phyloP scores from a whole-genome alignment of 495 filamentous ascomycete genomes.

The Baudoinia panamericana region DNA sequence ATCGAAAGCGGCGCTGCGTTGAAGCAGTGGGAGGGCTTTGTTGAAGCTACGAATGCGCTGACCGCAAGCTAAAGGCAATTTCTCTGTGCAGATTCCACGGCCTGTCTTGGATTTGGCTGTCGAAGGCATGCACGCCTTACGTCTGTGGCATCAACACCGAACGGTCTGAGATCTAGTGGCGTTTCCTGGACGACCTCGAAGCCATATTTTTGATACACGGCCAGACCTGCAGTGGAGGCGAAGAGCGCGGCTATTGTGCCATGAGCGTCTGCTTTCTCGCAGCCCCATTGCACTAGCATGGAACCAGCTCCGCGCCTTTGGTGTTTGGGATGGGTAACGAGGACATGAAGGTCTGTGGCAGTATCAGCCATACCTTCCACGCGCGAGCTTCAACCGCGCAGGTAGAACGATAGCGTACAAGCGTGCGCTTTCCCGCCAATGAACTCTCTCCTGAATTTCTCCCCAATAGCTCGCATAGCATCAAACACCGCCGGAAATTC shows the following conservation, averaged over 20 bases:
- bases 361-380: too few species aligned
- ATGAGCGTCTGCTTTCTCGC: constrained; percentile 3
- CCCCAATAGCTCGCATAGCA: background rate
- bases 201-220: constrained; percentile 3
- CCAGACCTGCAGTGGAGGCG: constrained; percentile 1
- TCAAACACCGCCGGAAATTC: background rate
- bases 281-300: constrained; percentile 11
- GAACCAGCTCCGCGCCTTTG: constrained; percentile 18
- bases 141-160: constrained; percentile 9
- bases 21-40: constrained; percentile 41
- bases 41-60: constrained; percentile 28
- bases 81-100: too few species aligned
- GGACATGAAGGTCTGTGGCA: constrained; percentile 8
- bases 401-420: too few species aligned
- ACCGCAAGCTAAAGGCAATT: too few species aligned
- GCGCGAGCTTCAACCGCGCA: too few species aligned
- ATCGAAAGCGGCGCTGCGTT: constrained; percentile 70
- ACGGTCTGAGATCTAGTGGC: constrained; percentile 8
- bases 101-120: too few species aligned
- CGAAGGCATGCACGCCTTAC: constrained; percentile 2
- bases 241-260: background rate
- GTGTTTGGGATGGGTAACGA: constrained; percentile 14
- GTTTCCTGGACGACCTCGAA: constrained; percentile 3
- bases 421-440: constrained; percentile 5
- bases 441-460: background rate